Evolutionary conservation across 2,329 filamentous ascomycete genomes (phyloP), one percentile per base, ranked within the genome.

Genomic region (Fusarium phyllophilum): DNA sequence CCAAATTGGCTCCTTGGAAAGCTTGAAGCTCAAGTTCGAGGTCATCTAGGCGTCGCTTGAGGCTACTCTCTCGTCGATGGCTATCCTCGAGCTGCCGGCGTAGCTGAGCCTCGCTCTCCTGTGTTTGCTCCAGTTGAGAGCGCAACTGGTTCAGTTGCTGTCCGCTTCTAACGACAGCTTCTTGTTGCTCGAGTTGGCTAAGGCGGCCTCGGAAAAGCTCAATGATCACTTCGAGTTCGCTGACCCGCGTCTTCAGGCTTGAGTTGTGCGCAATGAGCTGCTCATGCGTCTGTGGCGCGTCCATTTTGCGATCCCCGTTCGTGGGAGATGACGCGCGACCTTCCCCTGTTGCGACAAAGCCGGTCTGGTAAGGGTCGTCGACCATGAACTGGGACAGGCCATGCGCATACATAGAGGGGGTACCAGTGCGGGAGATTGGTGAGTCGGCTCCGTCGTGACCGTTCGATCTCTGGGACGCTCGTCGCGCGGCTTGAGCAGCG

Each of bases 181-280:
- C 93, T 78, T 92, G 92, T 75, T 91, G 89, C 80, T 97, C 94
- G 18, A 96, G 86, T 80, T 96, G 93, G 88, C 80, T 91, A 82
- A 98, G 90, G 17, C 92, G 89, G 42, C 92, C 92, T 57, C 92
- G 88, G 82, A 94, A 95, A 49, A 95, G 86, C 79, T 93, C 93
- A 78, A 95, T 98, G 85, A 99, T 98, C 59, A 99, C 89, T 81
- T 99, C 96, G 31, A 99, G 88, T 82, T 99, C 96, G 77, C 92
- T 96, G 39, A 99, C 96, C 46, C 96, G 92, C 1, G 96, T 99
- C 84, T 97, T 97, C n/a, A 98, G 87, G 57, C 91, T 92, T 10
- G 93, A 93, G 81, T 97, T 97, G 70, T 92, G 90, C 4, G 92
- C 92, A 59, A 94, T 86, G 31, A 97, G 88, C 69, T 93, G 91